Evolutionary conservation across 352 stramenopile species (phyloP).

Genomic region (Pythium myriotylum): DNA sequence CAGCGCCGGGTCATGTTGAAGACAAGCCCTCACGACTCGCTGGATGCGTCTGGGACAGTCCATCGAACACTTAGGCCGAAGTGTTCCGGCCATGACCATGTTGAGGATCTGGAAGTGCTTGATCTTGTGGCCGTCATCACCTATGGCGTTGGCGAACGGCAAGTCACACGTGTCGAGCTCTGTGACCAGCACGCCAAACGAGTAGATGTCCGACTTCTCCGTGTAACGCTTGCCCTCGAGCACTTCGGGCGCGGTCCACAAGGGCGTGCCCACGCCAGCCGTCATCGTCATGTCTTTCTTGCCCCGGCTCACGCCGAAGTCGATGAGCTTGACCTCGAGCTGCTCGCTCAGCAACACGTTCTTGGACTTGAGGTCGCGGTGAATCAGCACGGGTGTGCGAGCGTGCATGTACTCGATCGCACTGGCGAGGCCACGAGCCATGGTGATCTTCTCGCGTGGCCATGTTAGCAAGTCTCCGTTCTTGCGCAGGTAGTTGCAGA

Average conservation of each 20-base stretch:
- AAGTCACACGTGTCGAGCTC: slow-evolving; percentile 29
- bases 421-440: slow-evolving; percentile 7
- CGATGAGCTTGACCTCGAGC: slow-evolving; percentile 4
- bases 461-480: slow-evolving; percentile 7
- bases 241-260: slow-evolving; percentile 20
- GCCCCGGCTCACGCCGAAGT: slow-evolving; percentile 14
- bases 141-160: slow-evolving; percentile 20
- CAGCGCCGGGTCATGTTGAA: slow-evolving; percentile 10
- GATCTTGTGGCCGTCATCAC: slow-evolving; percentile 1
- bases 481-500: not conserved
- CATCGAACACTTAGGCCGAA: slow-evolving; percentile 2
- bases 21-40: not conserved
- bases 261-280: slow-evolving; percentile 2
- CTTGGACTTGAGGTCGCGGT: slow-evolving; percentile 14
- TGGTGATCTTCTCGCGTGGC: slow-evolving; percentile 9
- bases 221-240: slow-evolving; percentile 8
- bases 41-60: slow-evolving; percentile 1
- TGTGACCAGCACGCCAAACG: slow-evolving; percentile 34
- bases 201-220: slow-evolving; percentile 22
- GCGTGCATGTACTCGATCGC: slow-evolving; percentile 16
- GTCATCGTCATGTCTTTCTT: slow-evolving; percentile 12
- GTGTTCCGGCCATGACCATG: slow-evolving; percentile 1
- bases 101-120: slow-evolving; percentile 16
- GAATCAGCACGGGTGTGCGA: slow-evolving; percentile 3
- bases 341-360: not conserved